Evolutionary conservation across 805 yeast genomes (phyloP), one percentile per base, ranked within the genome.

Genomic region (Kodamaea neixiangensis): DNA sequence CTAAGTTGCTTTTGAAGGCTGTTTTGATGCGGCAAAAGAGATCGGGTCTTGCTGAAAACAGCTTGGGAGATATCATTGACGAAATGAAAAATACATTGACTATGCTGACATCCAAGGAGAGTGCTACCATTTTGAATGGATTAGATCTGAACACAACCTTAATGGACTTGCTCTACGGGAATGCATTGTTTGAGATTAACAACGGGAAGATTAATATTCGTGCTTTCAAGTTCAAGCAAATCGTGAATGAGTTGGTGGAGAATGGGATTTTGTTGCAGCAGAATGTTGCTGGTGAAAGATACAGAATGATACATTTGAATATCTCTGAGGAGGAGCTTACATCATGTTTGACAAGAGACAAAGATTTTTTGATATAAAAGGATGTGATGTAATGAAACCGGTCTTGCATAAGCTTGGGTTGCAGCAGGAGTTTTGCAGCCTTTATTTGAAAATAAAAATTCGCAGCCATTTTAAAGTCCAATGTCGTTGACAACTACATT

Each of bases 261-360:
- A 82, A 85, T 41, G 98, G 97, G 0, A 71, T 93, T 5, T 54
- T 94, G 2, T 71, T 82, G 3, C 86, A 82, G 59, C 96, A 89
- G 61, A 80, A 80, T 44, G 71, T 80, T 51, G 79, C 78, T 45
- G 85, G 90, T 21, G 96, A 89, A 59, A 75, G 97, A 46, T 70
- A 80, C 49, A 77, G 85, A 19, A 67, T 83, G 50, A 69, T 93
- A 0, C 79, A 87, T 47, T 70, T 94, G 52, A 82, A 81, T 56
- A 73, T 89, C 0, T 81, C 92, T 3, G 86, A 82, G 44, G 93
- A 85, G 51, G 96, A 88, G 53, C 74, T 90, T 1, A 61, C 76
- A 18, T 72, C 33, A 86, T 47, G 33, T 47, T 47, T 20, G 49
- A 31, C 44, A 4, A 48, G 51, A 15, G 56, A 53, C 22, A 46